Percentiles rank a stretch among this genome's conserved stretches.
These are phyloP conservation scores for Leccinum pellstonianum DNA, from an alignment of 768 basidiomycete genomes.

Conservation along the genomic window DNA sequence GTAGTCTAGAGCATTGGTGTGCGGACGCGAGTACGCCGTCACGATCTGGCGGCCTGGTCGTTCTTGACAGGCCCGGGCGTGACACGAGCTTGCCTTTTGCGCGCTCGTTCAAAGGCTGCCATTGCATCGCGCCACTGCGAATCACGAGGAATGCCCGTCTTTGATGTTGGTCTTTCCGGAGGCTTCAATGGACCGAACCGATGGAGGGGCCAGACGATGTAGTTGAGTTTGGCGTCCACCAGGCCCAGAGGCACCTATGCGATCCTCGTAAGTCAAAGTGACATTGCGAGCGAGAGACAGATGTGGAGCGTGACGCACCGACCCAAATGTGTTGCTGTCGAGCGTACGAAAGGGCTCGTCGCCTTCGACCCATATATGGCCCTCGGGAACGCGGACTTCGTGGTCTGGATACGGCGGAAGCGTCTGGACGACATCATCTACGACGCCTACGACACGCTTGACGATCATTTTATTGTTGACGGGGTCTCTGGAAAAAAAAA, in stretches of 20 bases:
- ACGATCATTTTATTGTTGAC: constrained; percentile 52
- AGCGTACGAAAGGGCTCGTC: constrained; percentile 44
- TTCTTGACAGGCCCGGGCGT: background rate
- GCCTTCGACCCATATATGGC: constrained; percentile 75
- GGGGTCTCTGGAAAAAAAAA: constrained; percentile 52
- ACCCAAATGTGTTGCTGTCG: constrained; percentile 73
- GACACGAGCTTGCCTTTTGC: constrained; percentile 26
- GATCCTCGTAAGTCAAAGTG: background rate
- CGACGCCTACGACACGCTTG: constrained; percentile 64
- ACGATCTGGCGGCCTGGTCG: background rate
- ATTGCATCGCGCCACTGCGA: constrained; percentile 27
- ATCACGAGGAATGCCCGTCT: constrained; percentile 21
- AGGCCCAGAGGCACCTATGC: constrained; percentile 43
- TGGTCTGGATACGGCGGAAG: constrained; percentile 64
- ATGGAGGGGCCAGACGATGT: constrained; percentile 51
- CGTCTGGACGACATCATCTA: constrained; percentile 63
- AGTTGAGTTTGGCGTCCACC: constrained; percentile 49
- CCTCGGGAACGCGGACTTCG: constrained; percentile 54
- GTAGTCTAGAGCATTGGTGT: background rate
- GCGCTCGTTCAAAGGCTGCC: constrained; percentile 33
- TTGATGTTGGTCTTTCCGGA: constrained; percentile 21
- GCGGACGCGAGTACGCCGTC: background rate
- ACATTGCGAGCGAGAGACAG: background rate
- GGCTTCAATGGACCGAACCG: constrained; percentile 41
- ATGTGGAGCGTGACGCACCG: constrained; percentile 41